Evolutionary conservation across 441 rosid genomes (phyloP).

Genomic region (Corymbia citriodora): DNA sequence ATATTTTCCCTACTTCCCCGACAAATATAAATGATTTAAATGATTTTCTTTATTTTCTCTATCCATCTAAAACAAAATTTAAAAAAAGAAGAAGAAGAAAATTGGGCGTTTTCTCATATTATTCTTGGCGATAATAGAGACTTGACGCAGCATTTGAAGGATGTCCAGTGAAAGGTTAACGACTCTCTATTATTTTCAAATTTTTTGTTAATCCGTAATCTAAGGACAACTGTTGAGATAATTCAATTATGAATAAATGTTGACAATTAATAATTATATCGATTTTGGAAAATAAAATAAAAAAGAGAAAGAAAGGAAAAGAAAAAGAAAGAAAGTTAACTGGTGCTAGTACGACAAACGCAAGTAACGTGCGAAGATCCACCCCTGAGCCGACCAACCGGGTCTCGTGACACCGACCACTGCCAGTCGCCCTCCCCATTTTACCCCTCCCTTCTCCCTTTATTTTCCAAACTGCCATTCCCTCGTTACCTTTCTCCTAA

Average conservation of each 20-base stretch:
- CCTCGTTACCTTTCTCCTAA: neutral
- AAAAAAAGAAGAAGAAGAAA: no score
- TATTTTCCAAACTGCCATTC: constrained; percentile 10
- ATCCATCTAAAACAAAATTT: no score
- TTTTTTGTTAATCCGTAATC: neutral
- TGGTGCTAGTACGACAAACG: neutral
- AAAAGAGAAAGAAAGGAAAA: neutral
- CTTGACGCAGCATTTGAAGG: neutral
- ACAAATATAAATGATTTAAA: neutral
- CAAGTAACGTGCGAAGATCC: constrained; percentile 61
- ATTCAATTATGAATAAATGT: neutral
- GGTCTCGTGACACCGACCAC: constrained; percentile 37
- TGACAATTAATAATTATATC: neutral
- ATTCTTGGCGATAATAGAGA: neutral
- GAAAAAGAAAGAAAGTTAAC: neutral
- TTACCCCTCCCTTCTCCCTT: neutral
- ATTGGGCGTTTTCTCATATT: neutral
- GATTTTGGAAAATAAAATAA: neutral
- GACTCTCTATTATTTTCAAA: neutral
- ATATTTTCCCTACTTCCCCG: neutral
- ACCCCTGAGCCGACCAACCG: constrained; percentile 47
- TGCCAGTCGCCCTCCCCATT: neutral
- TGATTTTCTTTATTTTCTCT: neutral
- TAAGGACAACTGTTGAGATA: neutral
- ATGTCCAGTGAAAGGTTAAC: neutral